Conservation (phyloP, 208 protist genomes). For the Trypanosomatidae sp. region DNA sequence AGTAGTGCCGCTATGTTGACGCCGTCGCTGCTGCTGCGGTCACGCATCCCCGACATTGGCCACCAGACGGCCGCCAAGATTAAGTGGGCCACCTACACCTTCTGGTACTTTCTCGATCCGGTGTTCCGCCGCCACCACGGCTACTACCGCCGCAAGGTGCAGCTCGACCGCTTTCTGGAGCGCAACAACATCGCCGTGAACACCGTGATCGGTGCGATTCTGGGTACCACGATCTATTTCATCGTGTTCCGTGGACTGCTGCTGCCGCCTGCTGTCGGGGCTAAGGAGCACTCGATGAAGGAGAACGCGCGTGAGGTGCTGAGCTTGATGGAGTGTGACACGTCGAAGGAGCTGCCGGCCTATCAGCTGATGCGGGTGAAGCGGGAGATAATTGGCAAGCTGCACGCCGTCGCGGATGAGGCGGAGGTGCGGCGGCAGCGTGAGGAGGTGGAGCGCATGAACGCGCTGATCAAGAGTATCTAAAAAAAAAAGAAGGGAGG, state of each 20-base stretch:
- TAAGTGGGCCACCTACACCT: conserved; percentile 80
- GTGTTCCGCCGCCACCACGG: conserved; percentile 59
- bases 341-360: conserved; percentile 68
- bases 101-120: conserved; percentile 79
- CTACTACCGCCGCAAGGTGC: conserved; percentile 73
- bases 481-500: too few species aligned
- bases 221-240: conserved; percentile 76
- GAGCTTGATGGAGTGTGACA: conserved; percentile 53
- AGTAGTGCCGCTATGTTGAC: background rate
- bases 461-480: conserved; percentile 25
- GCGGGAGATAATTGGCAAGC: conserved; percentile 67
- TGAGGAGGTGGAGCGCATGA: conserved; percentile 56
- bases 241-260: conserved; percentile 33
- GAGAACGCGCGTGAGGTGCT: conserved; percentile 68
- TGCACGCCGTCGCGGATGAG: conserved; percentile 64
- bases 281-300: conserved; percentile 50
- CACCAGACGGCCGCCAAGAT: conserved; percentile 50
- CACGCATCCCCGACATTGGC: conserved; percentile 40
- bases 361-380: conserved; percentile 78
- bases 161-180: conserved; percentile 75
- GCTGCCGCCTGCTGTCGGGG: conserved; percentile 27
- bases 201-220: conserved; percentile 47
- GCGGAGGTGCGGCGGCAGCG: conserved; percentile 65
- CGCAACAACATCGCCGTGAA: conserved; percentile 60
- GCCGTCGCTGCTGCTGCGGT: conserved; percentile 9